These are phyloP conservation scores for Daldinia bambusicola DNA, from an alignment of 495 filamentous ascomycete genomes.

Conservation along the genomic window DNA sequence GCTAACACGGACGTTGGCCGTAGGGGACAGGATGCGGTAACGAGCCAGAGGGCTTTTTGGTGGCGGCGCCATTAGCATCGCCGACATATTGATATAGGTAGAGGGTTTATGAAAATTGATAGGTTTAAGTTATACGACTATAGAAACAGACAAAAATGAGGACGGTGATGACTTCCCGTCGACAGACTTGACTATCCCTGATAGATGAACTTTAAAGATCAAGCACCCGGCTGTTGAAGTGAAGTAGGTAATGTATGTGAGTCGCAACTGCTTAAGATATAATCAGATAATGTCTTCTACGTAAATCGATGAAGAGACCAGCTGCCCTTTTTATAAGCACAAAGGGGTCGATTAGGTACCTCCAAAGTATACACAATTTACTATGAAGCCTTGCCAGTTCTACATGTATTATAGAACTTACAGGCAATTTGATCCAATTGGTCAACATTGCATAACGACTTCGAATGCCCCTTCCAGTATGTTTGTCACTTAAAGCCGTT, in stretches of 20 bases:
- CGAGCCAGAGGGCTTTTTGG: slow-evolving; percentile 63
- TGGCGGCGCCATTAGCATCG: slow-evolving; percentile 45
- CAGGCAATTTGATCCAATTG: not conserved
- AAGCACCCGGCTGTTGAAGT: not conserved
- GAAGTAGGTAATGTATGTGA: not conserved
- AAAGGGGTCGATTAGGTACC: not conserved
- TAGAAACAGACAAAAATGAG: not conserved
- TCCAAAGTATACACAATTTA: not conserved
- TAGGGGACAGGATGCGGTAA: slow-evolving; percentile 69
- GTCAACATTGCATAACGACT: not conserved
- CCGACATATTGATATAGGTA: slow-evolving; percentile 8
- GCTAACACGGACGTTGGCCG: slow-evolving; percentile 66
- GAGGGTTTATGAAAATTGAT: not conserved
- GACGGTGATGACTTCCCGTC: slow-evolving; percentile 4
- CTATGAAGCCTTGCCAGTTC: not conserved
- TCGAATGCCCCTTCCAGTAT: too few species aligned
- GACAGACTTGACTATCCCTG: not conserved
- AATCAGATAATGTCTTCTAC: not conserved
- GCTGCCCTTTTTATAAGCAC: slow-evolving; percentile 19
- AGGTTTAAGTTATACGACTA: not conserved
- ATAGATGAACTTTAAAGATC: slow-evolving; percentile 11
- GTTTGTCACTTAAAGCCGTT: too few species aligned
- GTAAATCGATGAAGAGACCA: not conserved
- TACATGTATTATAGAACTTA: not conserved
- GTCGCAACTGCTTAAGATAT: slow-evolving; percentile 3